These are phyloP conservation scores for Metschnikowia shivogae DNA, from an alignment of 805 yeast species.

Conservation along the genomic window DNA sequence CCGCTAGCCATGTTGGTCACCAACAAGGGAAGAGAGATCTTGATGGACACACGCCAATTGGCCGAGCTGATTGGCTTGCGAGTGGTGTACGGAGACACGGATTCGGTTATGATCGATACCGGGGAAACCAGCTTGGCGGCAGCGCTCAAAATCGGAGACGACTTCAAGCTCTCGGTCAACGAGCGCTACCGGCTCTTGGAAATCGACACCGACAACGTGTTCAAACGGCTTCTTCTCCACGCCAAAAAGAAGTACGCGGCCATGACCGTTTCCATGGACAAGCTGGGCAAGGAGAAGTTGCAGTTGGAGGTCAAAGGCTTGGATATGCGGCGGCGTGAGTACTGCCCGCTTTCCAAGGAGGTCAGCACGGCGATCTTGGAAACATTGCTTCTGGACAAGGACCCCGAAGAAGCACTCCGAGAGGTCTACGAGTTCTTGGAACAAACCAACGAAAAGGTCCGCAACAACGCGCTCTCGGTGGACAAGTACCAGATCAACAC, in stretches of 20 bases:
- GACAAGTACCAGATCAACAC: conserved; percentile 78
- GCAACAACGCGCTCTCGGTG: conserved; percentile 56
- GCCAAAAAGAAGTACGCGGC: conserved; percentile 99
- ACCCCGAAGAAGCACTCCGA: conserved; percentile 69
- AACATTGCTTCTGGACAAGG: conserved; percentile 65
- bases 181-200: conserved; percentile 84
- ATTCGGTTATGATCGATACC: conserved; percentile 97
- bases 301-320: conserved; percentile 88
- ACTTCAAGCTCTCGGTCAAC: conserved; percentile 80
- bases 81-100: conserved; percentile 97
- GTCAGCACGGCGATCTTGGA: conserved; percentile 72
- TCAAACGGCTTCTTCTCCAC: conserved; percentile 76
- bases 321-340: conserved; percentile 96
- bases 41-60: conserved; percentile 86
- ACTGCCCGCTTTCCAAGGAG: conserved; percentile 87
- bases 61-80: conserved; percentile 81
- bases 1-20: conserved; percentile 96
- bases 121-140: conserved; percentile 64
- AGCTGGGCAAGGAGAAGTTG: conserved; percentile 51
- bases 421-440: conserved; percentile 72
- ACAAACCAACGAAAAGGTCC: conserved; percentile 52
- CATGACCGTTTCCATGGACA: conserved; percentile 53
- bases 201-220: conserved; percentile 92
- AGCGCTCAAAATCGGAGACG: conserved; percentile 78
- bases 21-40: conserved; percentile 89